These are phyloP conservation scores for Sedum album DNA, from an alignment of 164 flowering plant species.

Conservation along the genomic window DNA sequence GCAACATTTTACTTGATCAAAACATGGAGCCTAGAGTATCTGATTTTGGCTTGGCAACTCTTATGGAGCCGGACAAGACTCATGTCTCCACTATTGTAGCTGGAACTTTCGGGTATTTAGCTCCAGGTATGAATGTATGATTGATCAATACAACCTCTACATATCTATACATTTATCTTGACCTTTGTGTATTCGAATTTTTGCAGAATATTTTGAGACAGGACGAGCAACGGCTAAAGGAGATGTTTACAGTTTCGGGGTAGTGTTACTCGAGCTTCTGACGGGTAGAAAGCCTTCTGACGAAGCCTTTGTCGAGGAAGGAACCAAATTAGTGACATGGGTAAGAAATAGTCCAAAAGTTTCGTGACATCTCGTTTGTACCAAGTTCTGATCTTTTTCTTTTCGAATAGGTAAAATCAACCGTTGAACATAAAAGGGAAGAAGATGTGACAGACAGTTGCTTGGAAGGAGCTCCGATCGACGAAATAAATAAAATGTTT, in stretches of 20 bases:
- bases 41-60: constrained; percentile 89
- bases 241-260: constrained; percentile 94
- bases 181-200: not conserved
- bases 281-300: constrained; percentile 86
- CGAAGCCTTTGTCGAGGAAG: constrained; percentile 75
- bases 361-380: not conserved
- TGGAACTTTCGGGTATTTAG: constrained; percentile 93
- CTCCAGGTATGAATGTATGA: constrained; percentile 56
- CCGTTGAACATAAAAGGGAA: constrained; percentile 56
- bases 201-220: constrained; percentile 84
- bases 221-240: constrained; percentile 91
- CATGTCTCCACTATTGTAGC: constrained; percentile 91
- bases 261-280: constrained; percentile 78
- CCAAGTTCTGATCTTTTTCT: not conserved
- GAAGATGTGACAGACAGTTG: constrained; percentile 55
- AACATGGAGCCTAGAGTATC: constrained; percentile 88
- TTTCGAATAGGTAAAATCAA: constrained; percentile 65
- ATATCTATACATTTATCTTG: not conserved
- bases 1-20: constrained; percentile 78
- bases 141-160: not conserved
- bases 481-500: constrained; percentile 59
- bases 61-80: constrained; percentile 85
- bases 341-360: constrained; percentile 31
- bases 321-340: constrained; percentile 90
- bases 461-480: constrained; percentile 31